These are phyloP conservation scores for Lobosporangium transversale DNA, from an alignment of 192 early-diverging fungal species.

Conservation along the genomic window DNA sequence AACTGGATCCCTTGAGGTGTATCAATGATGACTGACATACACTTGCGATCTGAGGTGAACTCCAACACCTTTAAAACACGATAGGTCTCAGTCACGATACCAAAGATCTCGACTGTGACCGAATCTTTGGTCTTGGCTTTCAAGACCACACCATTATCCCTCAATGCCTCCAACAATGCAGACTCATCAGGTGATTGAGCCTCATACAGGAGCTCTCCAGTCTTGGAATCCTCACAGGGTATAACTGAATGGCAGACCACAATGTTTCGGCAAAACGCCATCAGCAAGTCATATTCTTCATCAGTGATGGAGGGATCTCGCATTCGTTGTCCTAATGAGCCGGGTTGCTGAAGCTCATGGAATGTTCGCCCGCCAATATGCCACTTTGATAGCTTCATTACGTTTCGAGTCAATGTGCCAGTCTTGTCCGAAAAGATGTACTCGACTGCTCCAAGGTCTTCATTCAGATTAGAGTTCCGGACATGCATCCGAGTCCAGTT, in stretches of 20 bases:
- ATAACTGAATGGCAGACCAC: conserved; percentile 96
- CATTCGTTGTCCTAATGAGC: conserved; percentile 40
- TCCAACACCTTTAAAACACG: conserved; percentile 93
- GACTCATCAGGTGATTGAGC: conserved; percentile 97
- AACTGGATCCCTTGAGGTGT: conserved; percentile 87
- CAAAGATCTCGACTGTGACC: conserved; percentile 66
- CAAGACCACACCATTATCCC: conserved; percentile 53
- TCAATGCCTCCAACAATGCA: conserved; percentile 75
- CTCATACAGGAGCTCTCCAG: conserved; percentile 82
- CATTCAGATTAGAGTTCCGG: conserved; percentile 72
- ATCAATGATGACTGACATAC: conserved; percentile 91
- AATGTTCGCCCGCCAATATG: conserved; percentile 82
- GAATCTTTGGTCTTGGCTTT: conserved; percentile 65
- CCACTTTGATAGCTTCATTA: conserved; percentile 78
- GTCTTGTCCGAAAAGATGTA: conserved; percentile 92
- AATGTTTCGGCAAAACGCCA: conserved; percentile 64
- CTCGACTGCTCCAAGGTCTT: conserved; percentile 94
- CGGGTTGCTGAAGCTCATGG: conserved; percentile 57
- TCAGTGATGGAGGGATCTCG: conserved; percentile 52
- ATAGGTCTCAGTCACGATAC: conserved; percentile 68
- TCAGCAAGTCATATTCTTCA: conserved; percentile 58
- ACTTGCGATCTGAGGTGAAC: conserved; percentile 94
- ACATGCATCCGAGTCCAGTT: conserved; percentile 53
- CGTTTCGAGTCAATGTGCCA: conserved; percentile 73
- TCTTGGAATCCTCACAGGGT: conserved; percentile 76